Conservation (phyloP, 1,284 basidiomycete species). For the Golubevia pallescens region DNA sequence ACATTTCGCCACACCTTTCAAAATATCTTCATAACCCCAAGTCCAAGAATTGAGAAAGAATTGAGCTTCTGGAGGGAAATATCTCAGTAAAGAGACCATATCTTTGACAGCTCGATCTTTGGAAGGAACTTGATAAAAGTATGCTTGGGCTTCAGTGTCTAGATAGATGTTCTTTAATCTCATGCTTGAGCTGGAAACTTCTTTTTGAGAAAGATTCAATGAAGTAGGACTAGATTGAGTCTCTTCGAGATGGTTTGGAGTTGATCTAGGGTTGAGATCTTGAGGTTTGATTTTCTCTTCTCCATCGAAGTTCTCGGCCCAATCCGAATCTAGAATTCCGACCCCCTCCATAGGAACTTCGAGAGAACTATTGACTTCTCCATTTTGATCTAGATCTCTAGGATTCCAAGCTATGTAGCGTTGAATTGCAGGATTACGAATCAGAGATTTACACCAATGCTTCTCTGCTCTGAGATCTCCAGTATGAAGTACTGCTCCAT, state of each 20-base stretch:
- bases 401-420: slow-evolving; percentile 70
- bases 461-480: slow-evolving; percentile 88
- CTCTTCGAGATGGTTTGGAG: too few species aligned
- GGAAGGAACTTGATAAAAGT: slow-evolving; percentile 16
- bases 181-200: slow-evolving; percentile 14
- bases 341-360: too few species aligned
- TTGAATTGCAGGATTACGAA: slow-evolving; percentile 74
- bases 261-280: too few species aligned
- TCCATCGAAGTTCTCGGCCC: too few species aligned
- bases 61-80: slow-evolving; percentile 70
- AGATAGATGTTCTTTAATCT: slow-evolving; percentile 82
- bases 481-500: slow-evolving; percentile 81
- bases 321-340: too few species aligned
- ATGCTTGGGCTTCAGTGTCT: slow-evolving; percentile 74
- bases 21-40: slow-evolving; percentile 71
- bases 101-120: slow-evolving; percentile 67
- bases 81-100: slow-evolving; percentile 70
- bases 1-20: slow-evolving; percentile 27
- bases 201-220: too few species aligned
- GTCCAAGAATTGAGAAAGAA: slow-evolving; percentile 94
- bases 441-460: slow-evolving; percentile 75
- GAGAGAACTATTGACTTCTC: too few species aligned
- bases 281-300: too few species aligned
- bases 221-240: too few species aligned
- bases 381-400: too few species aligned